A percentile compares a stretch with the other conserved stretches of the same genome.
phyloP scores from a whole-genome alignment of 352 stramenopile species.

The Pythium scleroteichum region DNA sequence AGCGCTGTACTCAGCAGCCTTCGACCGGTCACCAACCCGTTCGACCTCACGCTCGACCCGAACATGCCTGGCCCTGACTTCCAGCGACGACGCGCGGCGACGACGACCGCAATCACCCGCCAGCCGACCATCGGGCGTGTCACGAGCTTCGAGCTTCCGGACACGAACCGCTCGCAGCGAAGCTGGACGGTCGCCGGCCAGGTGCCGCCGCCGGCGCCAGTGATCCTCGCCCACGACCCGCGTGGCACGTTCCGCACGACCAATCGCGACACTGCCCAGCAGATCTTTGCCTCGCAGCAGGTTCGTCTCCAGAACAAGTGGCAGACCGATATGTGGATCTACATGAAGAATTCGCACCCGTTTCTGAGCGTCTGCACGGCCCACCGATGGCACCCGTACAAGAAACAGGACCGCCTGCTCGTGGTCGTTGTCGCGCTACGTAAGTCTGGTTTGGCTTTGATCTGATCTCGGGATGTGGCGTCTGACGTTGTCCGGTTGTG shows the following conservation, averaged over 20 bases:
- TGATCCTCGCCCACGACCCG: conserved; percentile 17
- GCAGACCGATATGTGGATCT: conserved; percentile 50
- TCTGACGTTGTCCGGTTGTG: conserved; percentile 7
- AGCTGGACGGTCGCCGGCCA: conserved; percentile 15
- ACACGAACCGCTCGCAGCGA: conserved; percentile 9
- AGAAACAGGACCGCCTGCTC: conserved; percentile 45
- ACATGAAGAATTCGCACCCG: conserved; percentile 70
- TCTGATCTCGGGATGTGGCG: neutral
- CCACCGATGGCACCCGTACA: conserved; percentile 59
- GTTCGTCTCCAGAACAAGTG: conserved; percentile 47
- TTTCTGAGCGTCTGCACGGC: conserved; percentile 41
- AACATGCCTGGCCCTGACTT: conserved; percentile 2
- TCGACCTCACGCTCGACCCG: conserved; percentile 10
- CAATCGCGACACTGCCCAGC: conserved; percentile 26
- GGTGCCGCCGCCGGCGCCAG: conserved; percentile 1
- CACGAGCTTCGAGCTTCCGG: neutral
- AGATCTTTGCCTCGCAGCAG: conserved; percentile 53
- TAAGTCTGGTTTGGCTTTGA: conserved; percentile 29
- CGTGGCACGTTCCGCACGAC: conserved; percentile 28
- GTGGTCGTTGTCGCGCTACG: conserved; percentile 46
- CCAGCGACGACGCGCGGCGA: conserved; percentile 15
- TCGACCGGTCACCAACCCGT: conserved; percentile 18
- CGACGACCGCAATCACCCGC: conserved; percentile 1
- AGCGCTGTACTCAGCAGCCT: conserved; percentile 20
- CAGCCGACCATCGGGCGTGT: neutral